These are phyloP conservation scores for Exophiala dermatitidis DNA, from an alignment of 2,329 filamentous ascomycete species.

Conservation along the genomic window DNA sequence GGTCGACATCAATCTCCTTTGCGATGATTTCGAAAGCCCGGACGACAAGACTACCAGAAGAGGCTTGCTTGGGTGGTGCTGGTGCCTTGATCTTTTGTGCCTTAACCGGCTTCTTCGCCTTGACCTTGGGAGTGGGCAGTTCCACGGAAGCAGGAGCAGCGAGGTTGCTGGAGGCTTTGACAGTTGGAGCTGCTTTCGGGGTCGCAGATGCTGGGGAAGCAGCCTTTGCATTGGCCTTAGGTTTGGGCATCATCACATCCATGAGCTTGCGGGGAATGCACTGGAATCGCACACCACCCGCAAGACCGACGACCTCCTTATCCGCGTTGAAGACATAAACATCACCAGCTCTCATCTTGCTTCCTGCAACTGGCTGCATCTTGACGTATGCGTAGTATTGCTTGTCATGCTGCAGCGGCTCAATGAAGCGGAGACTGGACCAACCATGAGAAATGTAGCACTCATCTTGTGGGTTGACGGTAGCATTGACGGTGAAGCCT, in stretches of 20 bases:
- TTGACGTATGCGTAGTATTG: conserved; percentile 56
- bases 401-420: conserved; percentile 45
- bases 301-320: conserved; percentile 51
- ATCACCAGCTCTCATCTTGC: conserved; percentile 51
- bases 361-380: conserved; percentile 47
- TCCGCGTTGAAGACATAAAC: conserved; percentile 53
- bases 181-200: conserved; percentile 5
- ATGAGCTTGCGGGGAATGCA: conserved; percentile 36
- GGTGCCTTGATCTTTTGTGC: conserved; percentile 29
- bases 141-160: conserved; percentile 14
- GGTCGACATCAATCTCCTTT: conserved; percentile 49
- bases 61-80: conserved; percentile 25
- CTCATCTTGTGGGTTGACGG: conserved; percentile 52
- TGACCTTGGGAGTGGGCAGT: conserved; percentile 27
- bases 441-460: conserved; percentile 58
- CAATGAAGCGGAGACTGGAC: conserved; percentile 52
- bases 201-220: conserved; percentile 28
- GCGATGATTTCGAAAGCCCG: conserved; percentile 38
- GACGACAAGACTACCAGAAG: conserved; percentile 30
- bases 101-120: conserved; percentile 29
- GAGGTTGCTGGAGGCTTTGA: conserved; percentile 9
- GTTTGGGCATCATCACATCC: conserved; percentile 36
- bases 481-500: conserved; percentile 33
- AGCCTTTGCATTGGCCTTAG: conserved; percentile 26
- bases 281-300: conserved; percentile 44